phyloP scores from a whole-genome alignment of 495 filamentous ascomycete species.

The Trichoderma virens region DNA sequence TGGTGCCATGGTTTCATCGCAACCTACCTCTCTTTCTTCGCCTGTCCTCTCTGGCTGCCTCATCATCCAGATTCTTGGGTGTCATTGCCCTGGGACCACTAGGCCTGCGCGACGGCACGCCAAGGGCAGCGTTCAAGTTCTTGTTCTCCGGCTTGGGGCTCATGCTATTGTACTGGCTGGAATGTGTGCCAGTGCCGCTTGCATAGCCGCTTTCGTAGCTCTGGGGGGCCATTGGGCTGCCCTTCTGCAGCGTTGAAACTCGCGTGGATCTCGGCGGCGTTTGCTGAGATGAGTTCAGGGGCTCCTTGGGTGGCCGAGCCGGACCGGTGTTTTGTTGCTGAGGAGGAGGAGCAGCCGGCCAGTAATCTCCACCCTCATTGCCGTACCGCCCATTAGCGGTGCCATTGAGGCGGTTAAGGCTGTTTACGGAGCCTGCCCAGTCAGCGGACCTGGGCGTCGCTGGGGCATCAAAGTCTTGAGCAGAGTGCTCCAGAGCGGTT shows the following conservation, averaged over 20 bases:
- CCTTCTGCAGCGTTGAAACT: constrained; percentile 35
- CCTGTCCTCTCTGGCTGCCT: constrained; percentile 32
- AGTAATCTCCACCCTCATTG: constrained; percentile 31
- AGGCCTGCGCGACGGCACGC: constrained; percentile 34
- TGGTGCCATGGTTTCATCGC: not conserved
- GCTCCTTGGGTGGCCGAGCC: constrained; percentile 47
- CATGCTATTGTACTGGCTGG: constrained; percentile 27
- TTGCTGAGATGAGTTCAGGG: constrained; percentile 18
- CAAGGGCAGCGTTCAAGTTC: constrained; percentile 37
- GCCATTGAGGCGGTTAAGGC: constrained; percentile 33
- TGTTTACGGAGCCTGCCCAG: constrained; percentile 60
- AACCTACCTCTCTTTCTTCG: constrained; percentile 44
- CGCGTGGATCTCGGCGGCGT: constrained; percentile 30
- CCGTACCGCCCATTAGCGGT: constrained; percentile 35
- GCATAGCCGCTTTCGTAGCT: constrained; percentile 43
- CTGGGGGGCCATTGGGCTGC: constrained; percentile 36
- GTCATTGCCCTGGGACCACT: constrained; percentile 48
- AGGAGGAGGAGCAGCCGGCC: constrained; percentile 27
- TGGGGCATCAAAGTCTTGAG: constrained; percentile 58
- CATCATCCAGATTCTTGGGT: constrained; percentile 30
- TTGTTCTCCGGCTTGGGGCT: constrained; percentile 39
- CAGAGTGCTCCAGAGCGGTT: constrained; percentile 70
- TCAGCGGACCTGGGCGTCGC: constrained; percentile 64
- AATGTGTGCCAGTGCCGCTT: constrained; percentile 35
- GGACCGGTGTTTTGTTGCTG: constrained; percentile 27